These are phyloP conservation scores for Geranium rotundifolium DNA, from an alignment of 345 rosid species.

Conservation along the genomic window DNA sequence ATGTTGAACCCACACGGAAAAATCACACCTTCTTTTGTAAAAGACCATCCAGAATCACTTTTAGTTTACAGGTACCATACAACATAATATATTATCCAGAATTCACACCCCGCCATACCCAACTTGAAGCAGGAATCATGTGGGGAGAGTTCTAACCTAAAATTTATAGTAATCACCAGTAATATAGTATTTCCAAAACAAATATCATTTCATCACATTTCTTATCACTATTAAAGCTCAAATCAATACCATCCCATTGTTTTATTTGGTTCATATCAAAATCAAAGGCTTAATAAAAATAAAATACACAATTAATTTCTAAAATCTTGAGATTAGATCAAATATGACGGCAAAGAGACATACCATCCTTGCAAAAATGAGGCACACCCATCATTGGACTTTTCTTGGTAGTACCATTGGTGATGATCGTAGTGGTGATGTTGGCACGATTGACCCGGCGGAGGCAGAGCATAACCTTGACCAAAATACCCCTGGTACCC, in stretches of 20 bases:
- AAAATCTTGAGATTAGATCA: background rate
- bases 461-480: constrained; percentile 37
- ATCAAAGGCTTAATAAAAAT: background rate
- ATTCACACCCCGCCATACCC: background rate
- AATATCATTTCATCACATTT: too few species aligned
- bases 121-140: background rate
- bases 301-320: background rate
- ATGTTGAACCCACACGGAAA: background rate
- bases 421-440: constrained; percentile 28
- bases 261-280: too few species aligned
- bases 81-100: background rate
- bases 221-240: background rate
- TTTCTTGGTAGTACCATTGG: constrained; percentile 19
- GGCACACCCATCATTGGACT: constrained; percentile 31
- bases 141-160: background rate
- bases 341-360: constrained; percentile 10
- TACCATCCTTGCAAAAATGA: constrained; percentile 69
- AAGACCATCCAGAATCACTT: too few species aligned
- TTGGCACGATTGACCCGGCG: constrained; percentile 21
- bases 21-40: too few species aligned
- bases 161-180: background rate
- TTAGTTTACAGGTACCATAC: too few species aligned
- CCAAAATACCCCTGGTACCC: constrained; percentile 67
- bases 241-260: background rate
- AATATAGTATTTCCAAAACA: too few species aligned